Base-by-base conservation (phyloP, 2,329 filamentous ascomycete species). In the Neofusicoccum kwambonambiense region DNA sequence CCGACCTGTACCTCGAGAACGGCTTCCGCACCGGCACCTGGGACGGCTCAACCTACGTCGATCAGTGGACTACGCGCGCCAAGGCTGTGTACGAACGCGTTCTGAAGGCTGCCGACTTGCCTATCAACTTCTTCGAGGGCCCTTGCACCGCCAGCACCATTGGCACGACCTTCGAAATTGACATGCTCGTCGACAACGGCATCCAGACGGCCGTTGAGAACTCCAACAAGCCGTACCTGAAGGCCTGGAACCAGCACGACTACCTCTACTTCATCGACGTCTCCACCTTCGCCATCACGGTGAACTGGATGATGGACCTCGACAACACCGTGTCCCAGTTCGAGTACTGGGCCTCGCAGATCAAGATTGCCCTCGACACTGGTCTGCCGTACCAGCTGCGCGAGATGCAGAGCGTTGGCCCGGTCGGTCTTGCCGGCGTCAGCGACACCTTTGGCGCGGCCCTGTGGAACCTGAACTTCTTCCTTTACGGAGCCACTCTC, bases 221-320 rank as follows among this genome's bases (percentile, higher is more conserved):
- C 50, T 19, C 35, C n/a, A 73, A 74, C 37, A 71, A 72, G 41
- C 52, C 52, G 9, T 79, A 76, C 67, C 71, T 82, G 65, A 70
- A 78, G 15, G 74, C 73, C 34, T 84, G 81, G 82, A 84, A 84
- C 67, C 82, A 84, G 72, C 82, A 84, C 70, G 80, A 84, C 70
- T 84, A 84, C 73, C 83, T 80, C 69, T 83, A 83, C 69, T 84
- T 82, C 70, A 78, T 84, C 66, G 80, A 78, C 37, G 80, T 84
- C 4, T 81, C 82, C 5, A 70, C 70, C 1, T 78, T 76, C 61
- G 71, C 75, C 1, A 69, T 84, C 45, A 83, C 80, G 0, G 75
- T 83, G 6, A 71, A 79, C 66, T 72, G 76, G 41, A 76, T 84
- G 47, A 79, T 81, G 77, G 72, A 79, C 58, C 75, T 84, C 44